Base-by-base conservation (phyloP, 352 stramenopile species). In the Elongisporangium senticosum region DNA sequence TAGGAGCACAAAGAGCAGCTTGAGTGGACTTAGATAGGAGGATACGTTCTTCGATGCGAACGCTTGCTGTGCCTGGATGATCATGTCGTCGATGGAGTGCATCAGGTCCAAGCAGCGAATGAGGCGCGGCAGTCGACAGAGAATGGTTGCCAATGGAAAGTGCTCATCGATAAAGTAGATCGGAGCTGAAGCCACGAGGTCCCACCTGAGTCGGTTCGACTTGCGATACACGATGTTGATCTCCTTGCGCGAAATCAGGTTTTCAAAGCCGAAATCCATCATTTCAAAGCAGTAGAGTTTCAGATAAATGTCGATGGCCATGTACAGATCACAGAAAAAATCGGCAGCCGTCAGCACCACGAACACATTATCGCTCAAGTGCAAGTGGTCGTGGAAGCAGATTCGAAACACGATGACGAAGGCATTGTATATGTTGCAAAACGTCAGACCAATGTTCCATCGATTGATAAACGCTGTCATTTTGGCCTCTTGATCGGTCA, bases 31-130 rank as follows among this genome's bases (percentile, higher is more conserved):
- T 13, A 91, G 52, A 50, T 89, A 89, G 1, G 79, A 83, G 10
- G 77, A 88, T 2, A 91, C 70, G 7, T 89, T 84, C 50, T 77
- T 65, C 5, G 75, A 83, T 5, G 79, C 69, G n/a, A 91, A 87
- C 3, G 62, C 58, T 50, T 91, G 77, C 59, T 91, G 83, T 6
- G 83, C 67, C n/a, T 82, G 71, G 49, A 92, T 72, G 52, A 89
- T 90, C 4, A 80, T 59, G 17, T 87, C 65, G 33, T 90, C 80
- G 5, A 90, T 56, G 22, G 82, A 86, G 13, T 61, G 61, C 77
- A 69, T 85, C 0, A 92, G 43, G 17, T 87, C 66, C 4, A 74
- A 21, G 40, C 65, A 83, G 0, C 84, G 80, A 23, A 90, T 21
- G 2, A 93, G 59, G 4, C 83, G 68, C 1, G 82, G 79, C 2